A percentile compares a stretch with the other conserved stretches of the same genome.
Evolutionary conservation across 192 early-diverging fungal species (phyloP).

Genomic region (Gonapodya prolifera): DNA sequence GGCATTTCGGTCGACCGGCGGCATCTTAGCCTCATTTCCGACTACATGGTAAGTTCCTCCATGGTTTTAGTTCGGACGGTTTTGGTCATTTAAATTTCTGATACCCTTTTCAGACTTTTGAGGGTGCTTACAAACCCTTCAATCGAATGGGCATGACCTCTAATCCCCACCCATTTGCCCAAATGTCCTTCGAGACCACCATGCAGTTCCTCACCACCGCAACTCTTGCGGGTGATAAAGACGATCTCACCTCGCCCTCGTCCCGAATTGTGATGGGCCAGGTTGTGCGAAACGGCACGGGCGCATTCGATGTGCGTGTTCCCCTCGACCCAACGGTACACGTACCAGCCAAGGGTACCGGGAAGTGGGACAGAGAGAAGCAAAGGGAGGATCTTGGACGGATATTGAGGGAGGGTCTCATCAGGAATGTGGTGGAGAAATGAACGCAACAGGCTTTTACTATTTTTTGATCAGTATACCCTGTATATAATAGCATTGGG

Average conservation of each 20-base stretch:
- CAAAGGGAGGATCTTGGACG: not conserved
- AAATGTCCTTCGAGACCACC: conserved; percentile 98
- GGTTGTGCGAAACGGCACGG: conserved; percentile 85
- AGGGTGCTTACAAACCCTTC: conserved; percentile 97
- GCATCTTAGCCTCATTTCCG: conserved; percentile 93
- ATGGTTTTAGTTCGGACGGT: not conserved
- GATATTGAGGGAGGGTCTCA: not conserved
- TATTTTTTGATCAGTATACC: too few species aligned
- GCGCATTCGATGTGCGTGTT: conserved; percentile 56
- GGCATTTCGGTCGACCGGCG: conserved; percentile 85
- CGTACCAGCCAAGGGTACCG: not conserved
- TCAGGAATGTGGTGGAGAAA: not conserved
- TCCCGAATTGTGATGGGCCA: conserved; percentile 88
- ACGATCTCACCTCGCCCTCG: conserved; percentile 78
- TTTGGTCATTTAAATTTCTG: not conserved
- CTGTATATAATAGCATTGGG: too few species aligned
- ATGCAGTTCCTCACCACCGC: conserved; percentile 89
- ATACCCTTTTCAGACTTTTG: conserved; percentile 59
- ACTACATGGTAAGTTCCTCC: conserved; percentile 70
- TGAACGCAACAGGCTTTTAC: not conserved
- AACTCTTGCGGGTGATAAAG: conserved; percentile 75
- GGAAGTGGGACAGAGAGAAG: not conserved
- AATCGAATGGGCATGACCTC: conserved; percentile 88
- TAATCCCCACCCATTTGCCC: conserved; percentile 84
- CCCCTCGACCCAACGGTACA: not conserved